These are phyloP conservation scores for Daldinia sp. DNA, from an alignment of 2,329 filamentous ascomycete genomes.

Conservation along the genomic window DNA sequence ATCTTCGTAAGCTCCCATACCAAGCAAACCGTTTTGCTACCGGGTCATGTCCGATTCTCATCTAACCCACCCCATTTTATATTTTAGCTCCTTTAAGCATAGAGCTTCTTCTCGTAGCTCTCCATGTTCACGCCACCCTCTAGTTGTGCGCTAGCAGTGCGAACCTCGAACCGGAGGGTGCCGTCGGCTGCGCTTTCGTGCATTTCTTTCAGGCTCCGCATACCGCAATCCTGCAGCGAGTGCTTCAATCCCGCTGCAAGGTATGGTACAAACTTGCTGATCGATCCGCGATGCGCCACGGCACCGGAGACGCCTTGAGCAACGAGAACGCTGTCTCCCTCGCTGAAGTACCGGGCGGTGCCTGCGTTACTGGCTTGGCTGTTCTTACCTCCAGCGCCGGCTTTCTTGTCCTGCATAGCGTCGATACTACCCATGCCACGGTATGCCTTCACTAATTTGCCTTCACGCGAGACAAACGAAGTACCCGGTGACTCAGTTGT, in stretches of 20 bases:
- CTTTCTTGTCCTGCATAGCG: constrained; percentile 99
- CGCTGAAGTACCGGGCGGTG: constrained; percentile 97
- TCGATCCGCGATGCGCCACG: constrained; percentile 81
- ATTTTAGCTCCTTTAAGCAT: constrained; percentile 67
- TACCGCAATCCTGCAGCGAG: constrained; percentile 94
- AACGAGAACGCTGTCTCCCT: constrained; percentile 92
- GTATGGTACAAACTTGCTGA: constrained; percentile 96
- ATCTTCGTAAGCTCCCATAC: constrained; percentile 1
- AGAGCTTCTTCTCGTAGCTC: constrained; percentile 99
- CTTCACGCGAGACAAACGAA: constrained; percentile 94
- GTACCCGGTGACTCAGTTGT: constrained; percentile 97
- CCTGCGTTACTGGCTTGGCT: constrained; percentile 87
- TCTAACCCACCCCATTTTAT: background rate
- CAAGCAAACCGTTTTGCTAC: background rate
- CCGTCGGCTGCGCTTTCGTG: constrained; percentile 78
- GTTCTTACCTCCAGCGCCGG: constrained; percentile 75
- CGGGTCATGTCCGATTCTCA: background rate
- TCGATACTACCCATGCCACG: constrained; percentile 99
- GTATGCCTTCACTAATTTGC: constrained; percentile 98
- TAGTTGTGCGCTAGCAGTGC: constrained; percentile 91
- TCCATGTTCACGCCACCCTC: constrained; percentile 99
- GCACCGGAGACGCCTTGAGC: constrained; percentile 94
- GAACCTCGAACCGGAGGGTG: constrained; percentile 87
- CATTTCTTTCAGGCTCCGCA: constrained; percentile 79
- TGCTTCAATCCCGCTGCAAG: constrained; percentile 95